These are phyloP conservation scores for Plasmodium vivax DNA, from an alignment of 169 alveolate genomes.

Conservation along the genomic window DNA sequence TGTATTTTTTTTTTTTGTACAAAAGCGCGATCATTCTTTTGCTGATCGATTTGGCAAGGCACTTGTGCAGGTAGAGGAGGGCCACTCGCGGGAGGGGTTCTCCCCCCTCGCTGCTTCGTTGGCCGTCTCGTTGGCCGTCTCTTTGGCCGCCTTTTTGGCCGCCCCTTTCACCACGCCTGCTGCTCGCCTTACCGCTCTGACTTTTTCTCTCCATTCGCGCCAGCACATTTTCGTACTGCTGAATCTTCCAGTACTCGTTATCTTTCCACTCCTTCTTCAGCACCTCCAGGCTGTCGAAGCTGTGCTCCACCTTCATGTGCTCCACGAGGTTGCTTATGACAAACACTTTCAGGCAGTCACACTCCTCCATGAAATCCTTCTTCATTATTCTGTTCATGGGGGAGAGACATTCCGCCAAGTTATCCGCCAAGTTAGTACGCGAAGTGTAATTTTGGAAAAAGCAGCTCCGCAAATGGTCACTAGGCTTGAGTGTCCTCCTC, in stretches of 20 bases:
- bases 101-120: neutral
- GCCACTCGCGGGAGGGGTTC: neutral
- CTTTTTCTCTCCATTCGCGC: neutral
- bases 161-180: too few relatives aligned
- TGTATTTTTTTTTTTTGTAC: slow-evolving; percentile 55
- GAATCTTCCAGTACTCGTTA: slow-evolving; percentile 30
- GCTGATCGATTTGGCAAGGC: slow-evolving; percentile 35
- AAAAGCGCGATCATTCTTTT: slow-evolving; percentile 27
- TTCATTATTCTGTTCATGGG: slow-evolving; percentile 32
- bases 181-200: neutral
- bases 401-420: slow-evolving; percentile 32
- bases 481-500: slow-evolving; percentile 5
- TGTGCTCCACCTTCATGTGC: slow-evolving; percentile 43
- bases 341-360: slow-evolving; percentile 24
- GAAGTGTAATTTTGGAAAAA: slow-evolving; percentile 20
- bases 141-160: neutral
- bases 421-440: too few relatives aligned
- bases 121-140: neutral
- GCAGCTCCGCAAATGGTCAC: neutral
- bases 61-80: slow-evolving; percentile 33
- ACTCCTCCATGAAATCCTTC: slow-evolving; percentile 8
- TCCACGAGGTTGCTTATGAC: slow-evolving; percentile 10
- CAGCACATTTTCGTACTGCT: slow-evolving; percentile 31
- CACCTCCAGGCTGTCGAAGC: neutral
- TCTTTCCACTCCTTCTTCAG: slow-evolving; percentile 29